Conservation (phyloP, 2,329 filamentous ascomycete species). For the Stemphylium vesicarium region DNA sequence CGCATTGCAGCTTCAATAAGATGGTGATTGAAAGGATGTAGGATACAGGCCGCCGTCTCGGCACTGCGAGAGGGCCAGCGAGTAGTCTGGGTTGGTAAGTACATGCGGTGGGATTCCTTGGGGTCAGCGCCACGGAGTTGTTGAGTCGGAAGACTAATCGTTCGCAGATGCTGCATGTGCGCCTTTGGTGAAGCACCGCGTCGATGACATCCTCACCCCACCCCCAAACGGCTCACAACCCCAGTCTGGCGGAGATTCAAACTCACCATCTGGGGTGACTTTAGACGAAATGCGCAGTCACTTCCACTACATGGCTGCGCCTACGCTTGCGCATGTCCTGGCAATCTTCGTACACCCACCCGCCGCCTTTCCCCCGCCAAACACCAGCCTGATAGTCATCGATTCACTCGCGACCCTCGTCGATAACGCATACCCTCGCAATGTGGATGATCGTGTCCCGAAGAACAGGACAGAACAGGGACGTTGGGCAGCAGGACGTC, state of each 20-base stretch:
- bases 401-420: slow-evolving; percentile 80
- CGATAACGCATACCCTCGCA: slow-evolving; percentile 75
- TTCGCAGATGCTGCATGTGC: slow-evolving; percentile 57
- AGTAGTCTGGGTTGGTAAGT: slow-evolving; percentile 84
- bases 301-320: slow-evolving; percentile 69
- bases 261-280: slow-evolving; percentile 21
- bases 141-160: slow-evolving; percentile 34
- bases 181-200: slow-evolving; percentile 55
- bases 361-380: slow-evolving; percentile 64
- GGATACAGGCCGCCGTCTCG: slow-evolving; percentile 72
- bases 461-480: slow-evolving; percentile 52
- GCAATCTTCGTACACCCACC: slow-evolving; percentile 75
- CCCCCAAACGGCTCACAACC: slow-evolving; percentile 4
- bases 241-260: slow-evolving; percentile 1
- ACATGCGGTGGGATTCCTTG: slow-evolving; percentile 4
- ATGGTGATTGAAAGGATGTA: slow-evolving; percentile 50
- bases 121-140: slow-evolving; percentile 15
- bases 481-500: slow-evolving; percentile 57
- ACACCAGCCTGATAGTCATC: slow-evolving; percentile 74
- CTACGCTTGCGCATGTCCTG: slow-evolving; percentile 69
- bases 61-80: slow-evolving; percentile 65
- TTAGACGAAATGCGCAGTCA: slow-evolving; percentile 51
- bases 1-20: slow-evolving; percentile 16
- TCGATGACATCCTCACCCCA: slow-evolving; percentile 55
- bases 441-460: slow-evolving; percentile 53